Evolutionary conservation across 2,329 filamentous ascomycete species (phyloP), one percentile per base, ranked within the genome.

Genomic region (Clarireedia paspali): DNA sequence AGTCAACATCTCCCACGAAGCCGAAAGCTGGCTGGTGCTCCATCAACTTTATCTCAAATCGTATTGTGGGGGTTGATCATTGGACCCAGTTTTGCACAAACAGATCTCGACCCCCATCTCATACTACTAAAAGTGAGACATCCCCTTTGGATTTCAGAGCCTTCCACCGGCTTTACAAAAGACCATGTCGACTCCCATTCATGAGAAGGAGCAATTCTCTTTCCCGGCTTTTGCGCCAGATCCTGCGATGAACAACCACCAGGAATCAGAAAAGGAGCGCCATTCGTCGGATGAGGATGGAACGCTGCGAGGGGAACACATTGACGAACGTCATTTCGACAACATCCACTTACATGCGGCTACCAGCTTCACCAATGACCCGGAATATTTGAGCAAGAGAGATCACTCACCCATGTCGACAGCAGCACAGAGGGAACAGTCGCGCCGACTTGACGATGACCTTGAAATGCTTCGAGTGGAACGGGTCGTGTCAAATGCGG

Each of bases 401-500:
- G 57, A 52, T 20, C 46, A 47, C 12, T 65, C 63, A 1, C 64
- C 67, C 4, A 57, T 65, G 42, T 84, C 83, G 0, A 77, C 80
- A 1, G 81, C 81, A 0, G 74, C 77, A 57, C 75, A 74, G 15
- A 76, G 83, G 40, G 84, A 87, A 68, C 75, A 84, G 64, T 77
- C 79, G 5, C 75, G 77, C 58, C 75, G 83, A 47, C 71, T 88
- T 30, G 79, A 85, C 55, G 85, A 89, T 69, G 84, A 88, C 58
- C 70, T 88, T 52, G 75, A 80, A 45, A 72, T 88, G 66, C 73
- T 87, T 47, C 79, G 84, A 61, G 80, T 83, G 2, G 85, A 89
- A 70, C 76, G 81, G 10, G 75, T 83, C 54, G 76, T 81, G 1
- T 68, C 66, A 2, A 62, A 58, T 38, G 62, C 60, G 7, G 63